Base-by-base conservation (phyloP, 352 stramenopile species). In the Thraustotheca clavata region DNA sequence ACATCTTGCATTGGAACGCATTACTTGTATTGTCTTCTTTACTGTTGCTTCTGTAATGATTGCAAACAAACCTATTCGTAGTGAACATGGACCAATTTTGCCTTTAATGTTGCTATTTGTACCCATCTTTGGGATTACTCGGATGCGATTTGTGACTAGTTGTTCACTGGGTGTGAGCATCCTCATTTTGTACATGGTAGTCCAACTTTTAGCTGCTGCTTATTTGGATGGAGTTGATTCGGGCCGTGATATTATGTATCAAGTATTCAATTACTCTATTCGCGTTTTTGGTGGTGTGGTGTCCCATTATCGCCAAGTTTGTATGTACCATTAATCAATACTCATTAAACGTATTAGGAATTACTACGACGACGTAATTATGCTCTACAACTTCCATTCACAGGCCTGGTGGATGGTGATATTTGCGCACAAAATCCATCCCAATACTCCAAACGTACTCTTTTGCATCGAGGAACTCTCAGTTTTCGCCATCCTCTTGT, bases 21-120 rank as follows among this genome's bases (percentile, higher is more conserved):
- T 61, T 72, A 16, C 24, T 69, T 11, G 69, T 65, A n/a, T 18
- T 38, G 52, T 61, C 29, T 79, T 81, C 43, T 54, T 78, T 16
- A 32, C 74, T 0, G 38, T 76, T 12, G 72, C 74, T 0, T 38
- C 26, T 1, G 48, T 76, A 2, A 52, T 81, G 35, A 77, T 72
- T 9, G 60, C 59, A 14, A 68, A 78, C 38, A 81, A 81, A 41
- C 54, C 75, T 11, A 24, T 81, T 3, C 49, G 74, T 1, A 36
- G 50, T 14, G 67, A 26, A 14, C 68, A 49, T 60, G 71, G 72
- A 1, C 72, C 74, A 14, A 48, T 76, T 16, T 74, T 81, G 18
- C 41, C 72, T 24, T 55, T 81, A n/a, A 75, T 77, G 29, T 49
- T 81, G 31, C 65, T 77, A 0, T 68, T 81, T n/a, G 62, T 79